phyloP scores from a whole-genome alignment of 768 basidiomycete species.

The Phanerodontia chrysosporium region DNA sequence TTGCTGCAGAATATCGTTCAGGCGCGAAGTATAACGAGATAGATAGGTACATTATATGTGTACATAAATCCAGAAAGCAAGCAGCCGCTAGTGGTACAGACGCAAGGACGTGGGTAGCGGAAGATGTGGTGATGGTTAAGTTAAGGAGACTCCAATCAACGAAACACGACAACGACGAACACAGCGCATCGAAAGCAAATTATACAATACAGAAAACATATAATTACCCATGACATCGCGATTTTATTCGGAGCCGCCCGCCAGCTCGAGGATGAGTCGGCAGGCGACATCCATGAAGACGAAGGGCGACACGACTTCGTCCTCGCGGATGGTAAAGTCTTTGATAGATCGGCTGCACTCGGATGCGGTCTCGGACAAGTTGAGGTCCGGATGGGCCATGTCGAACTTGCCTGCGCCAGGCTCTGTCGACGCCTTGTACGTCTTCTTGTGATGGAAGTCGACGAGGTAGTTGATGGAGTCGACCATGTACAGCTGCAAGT shows the following conservation, averaged over 20 bases:
- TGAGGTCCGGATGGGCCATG: constrained; percentile 46
- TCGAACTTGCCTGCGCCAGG: constrained; percentile 70
- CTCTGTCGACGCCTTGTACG: constrained; percentile 73
- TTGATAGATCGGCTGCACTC: constrained; percentile 56
- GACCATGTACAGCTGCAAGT: constrained; percentile 94
- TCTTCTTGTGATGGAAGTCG: constrained; percentile 96
- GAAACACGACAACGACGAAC: not conserved
- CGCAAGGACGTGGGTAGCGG: not conserved
- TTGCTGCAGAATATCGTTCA: no score
- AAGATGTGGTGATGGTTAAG: not conserved
- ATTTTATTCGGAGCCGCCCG: constrained; percentile 54
- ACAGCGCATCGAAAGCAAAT: not conserved
- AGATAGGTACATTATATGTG: not conserved
- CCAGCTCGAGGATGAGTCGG: constrained; percentile 88
- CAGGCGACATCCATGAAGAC: constrained; percentile 97
- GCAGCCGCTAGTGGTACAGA: not conserved
- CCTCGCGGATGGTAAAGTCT: constrained; percentile 48
- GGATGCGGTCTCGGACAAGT: constrained; percentile 48
- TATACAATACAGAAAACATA: not conserved
- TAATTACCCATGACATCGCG: not conserved
- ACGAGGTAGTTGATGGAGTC: constrained; percentile 96
- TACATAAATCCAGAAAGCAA: not conserved
- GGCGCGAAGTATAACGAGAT: no score
- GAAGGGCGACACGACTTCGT: constrained; percentile 80
- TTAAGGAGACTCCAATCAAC: not conserved